phyloP scores from a whole-genome alignment of 2,329 filamentous ascomycete genomes.

The Macrophomina phaseolina region DNA sequence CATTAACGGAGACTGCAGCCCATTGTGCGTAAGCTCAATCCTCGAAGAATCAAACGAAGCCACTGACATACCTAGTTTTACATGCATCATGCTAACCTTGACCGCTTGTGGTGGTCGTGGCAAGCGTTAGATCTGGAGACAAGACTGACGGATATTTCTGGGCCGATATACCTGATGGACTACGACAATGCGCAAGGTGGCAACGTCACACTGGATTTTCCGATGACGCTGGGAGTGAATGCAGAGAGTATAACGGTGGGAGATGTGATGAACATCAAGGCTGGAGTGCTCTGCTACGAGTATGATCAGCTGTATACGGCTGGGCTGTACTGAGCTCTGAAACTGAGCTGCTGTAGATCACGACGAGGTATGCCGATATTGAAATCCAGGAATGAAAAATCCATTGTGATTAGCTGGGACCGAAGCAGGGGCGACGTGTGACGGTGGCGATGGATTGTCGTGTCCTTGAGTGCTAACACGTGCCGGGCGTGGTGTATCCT shows the following conservation, averaged over 20 bases:
- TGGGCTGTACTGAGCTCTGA: not conserved
- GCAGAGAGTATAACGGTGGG: constrained; percentile 24
- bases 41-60: not conserved
- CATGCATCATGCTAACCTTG: constrained; percentile 56
- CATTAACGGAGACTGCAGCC: constrained; percentile 54
- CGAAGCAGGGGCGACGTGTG: no score
- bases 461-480: no score
- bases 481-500: no score
- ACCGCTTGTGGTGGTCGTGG: constrained; percentile 58
- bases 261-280: constrained; percentile 27
- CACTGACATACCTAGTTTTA: constrained; percentile 3
- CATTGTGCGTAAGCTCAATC: constrained; percentile 5
- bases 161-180: constrained; percentile 26
- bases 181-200: constrained; percentile 21
- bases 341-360: not conserved
- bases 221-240: constrained; percentile 19
- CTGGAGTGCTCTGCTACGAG: constrained; percentile 27
- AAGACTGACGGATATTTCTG: constrained; percentile 35
- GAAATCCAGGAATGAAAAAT: not conserved
- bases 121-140: constrained; percentile 51
- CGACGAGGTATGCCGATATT: not conserved
- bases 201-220: constrained; percentile 25
- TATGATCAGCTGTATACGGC: constrained; percentile 20
- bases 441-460: no score
- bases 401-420: not conserved